Base-by-base conservation (phyloP, 768 basidiomycete species). In the Leccinum ochraceum region DNA sequence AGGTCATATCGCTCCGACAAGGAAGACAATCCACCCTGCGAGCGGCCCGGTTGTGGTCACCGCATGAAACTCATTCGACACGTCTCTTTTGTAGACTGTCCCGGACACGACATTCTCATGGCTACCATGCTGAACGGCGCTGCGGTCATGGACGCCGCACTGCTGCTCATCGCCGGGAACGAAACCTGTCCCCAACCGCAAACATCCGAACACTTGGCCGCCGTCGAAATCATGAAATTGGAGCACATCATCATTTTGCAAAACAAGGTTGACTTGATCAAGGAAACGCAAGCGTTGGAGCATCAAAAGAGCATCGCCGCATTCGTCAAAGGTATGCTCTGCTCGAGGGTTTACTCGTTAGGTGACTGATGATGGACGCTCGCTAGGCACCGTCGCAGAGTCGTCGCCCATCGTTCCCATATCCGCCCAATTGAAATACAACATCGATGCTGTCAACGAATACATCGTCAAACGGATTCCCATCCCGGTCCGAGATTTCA, bases 101-200 rank as follows among this genome's bases (percentile, higher is more conserved):
- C 92, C 1, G 93, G 95, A 63, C 95, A 96, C 85, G 95, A 98
- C 76, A 98, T 99, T 87, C 88, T 99, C 76, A 99, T 99, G 97
- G 97, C 97, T 46, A 46, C 44, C 65, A 99, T 99, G 97, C 81
- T 99, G 67, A 98, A 98, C 83, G 97, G 96, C 76, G 97, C 97
- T 46, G 97, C 97, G 10, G 96, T 98, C 81, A 99, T 98, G 97
- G 95, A 98, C 77, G 97, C 95, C 57, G 97, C 97, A 5, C 80
- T 98, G 0, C 83, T 99, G 1, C 88, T 99, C 57, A 86, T 99
- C 60, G 97, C 97, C 22, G 97, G 92, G 30, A 99, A 99, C 78
- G 97, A 99, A 81, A 93, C 94, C 3, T 98, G 97, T 75, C 97
- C 96, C 2, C 97, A 99, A 72, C 97, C 97, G 1, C 97, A 99